A percentile compares a stretch with the other conserved stretches of the same genome.
These are phyloP conservation scores for Zygoascus ofunaensis DNA, from an alignment of 805 yeast genomes.

Conservation along the genomic window DNA sequence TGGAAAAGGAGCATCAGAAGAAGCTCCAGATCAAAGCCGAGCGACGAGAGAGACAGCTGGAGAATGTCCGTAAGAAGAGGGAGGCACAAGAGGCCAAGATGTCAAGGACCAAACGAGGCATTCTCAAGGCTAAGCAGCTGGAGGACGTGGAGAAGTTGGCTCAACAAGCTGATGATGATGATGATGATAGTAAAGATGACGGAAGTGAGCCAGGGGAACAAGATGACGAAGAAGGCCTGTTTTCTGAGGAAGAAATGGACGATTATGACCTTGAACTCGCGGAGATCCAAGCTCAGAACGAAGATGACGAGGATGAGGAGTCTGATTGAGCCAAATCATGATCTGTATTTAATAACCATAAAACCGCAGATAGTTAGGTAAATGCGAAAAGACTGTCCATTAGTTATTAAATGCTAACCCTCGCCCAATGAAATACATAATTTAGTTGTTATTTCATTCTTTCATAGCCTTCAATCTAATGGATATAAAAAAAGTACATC, in stretches of 20 bases:
- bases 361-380: background rate
- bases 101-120: constrained; percentile 54
- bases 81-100: constrained; percentile 67
- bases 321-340: constrained; percentile 1
- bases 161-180: constrained; percentile 26
- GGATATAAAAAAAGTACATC: too few species aligned
- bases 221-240: constrained; percentile 26
- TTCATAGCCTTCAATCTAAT: too few species aligned
- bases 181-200: constrained; percentile 19
- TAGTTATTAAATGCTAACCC: too few species aligned
- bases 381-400: too few species aligned
- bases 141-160: constrained; percentile 9
- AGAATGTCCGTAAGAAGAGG: constrained; percentile 61
- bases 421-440: too few species aligned
- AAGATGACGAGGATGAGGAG: constrained; percentile 17
- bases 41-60: constrained; percentile 71
- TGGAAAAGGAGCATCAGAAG: constrained; percentile 60
- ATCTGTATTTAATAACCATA: background rate
- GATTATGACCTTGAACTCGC: constrained; percentile 28
- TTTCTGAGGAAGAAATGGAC: constrained; percentile 31
- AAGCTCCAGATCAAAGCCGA: constrained; percentile 54
- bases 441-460: too few species aligned
- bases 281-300: constrained; percentile 11
- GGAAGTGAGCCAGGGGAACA: constrained; percentile 32
- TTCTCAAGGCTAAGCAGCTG: constrained; percentile 25